Conservation (phyloP, 768 basidiomycete genomes). For the Rhizopogon roseolus region DNA sequence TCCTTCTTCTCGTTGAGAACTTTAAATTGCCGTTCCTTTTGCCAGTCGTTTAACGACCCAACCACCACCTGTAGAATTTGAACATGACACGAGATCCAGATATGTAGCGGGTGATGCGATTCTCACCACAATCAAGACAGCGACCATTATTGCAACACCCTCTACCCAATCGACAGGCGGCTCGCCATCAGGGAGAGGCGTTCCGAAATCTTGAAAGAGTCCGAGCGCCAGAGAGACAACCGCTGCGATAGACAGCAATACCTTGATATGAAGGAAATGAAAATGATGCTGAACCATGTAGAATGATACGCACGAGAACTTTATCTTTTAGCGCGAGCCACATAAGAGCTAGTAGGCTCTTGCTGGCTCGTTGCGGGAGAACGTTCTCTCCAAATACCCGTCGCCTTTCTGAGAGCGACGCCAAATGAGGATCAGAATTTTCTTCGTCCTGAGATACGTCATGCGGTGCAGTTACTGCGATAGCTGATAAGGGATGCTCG, state of each 20-base stretch:
- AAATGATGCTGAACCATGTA: background rate
- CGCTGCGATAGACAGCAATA: slow-evolving; percentile 88
- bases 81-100: background rate
- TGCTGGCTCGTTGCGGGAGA: slow-evolving; percentile 64
- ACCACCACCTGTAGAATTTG: slow-evolving; percentile 61
- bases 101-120: slow-evolving; percentile 14
- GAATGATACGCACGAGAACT: slow-evolving; percentile 58
- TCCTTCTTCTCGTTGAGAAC: slow-evolving; percentile 92
- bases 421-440: slow-evolving; percentile 18
- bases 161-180: slow-evolving; percentile 97
- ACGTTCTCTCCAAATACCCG: slow-evolving; percentile 74
- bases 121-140: slow-evolving; percentile 65
- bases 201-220: slow-evolving; percentile 90
- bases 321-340: slow-evolving; percentile 88
- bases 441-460: background rate
- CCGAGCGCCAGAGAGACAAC: slow-evolving; percentile 91
- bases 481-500: slow-evolving; percentile 10
- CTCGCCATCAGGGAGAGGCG: slow-evolving; percentile 46
- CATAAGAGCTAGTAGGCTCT: slow-evolving; percentile 72
- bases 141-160: slow-evolving; percentile 79
- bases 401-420: slow-evolving; percentile 54
- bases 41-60: slow-evolving; percentile 96
- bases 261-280: slow-evolving; percentile 35
- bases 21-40: slow-evolving; percentile 96
- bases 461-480: slow-evolving; percentile 14